phyloP scores from a whole-genome alignment of 495 filamentous ascomycete genomes.

The Aspergillus nanangensis region DNA sequence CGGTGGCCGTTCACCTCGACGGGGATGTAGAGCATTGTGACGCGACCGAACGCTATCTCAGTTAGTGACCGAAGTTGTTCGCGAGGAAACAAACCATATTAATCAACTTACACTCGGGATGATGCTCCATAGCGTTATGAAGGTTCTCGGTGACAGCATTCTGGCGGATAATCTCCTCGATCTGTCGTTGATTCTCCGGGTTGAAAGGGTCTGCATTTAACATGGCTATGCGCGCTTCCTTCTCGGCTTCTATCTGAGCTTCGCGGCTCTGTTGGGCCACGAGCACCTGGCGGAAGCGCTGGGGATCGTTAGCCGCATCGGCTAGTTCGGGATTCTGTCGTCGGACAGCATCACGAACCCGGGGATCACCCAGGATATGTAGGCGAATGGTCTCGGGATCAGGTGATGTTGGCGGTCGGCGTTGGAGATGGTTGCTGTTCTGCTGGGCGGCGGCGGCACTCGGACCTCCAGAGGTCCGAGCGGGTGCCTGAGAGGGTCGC shows the following conservation, averaged over 20 bases:
- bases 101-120: constrained; percentile 77
- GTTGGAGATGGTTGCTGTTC: constrained; percentile 37
- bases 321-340: constrained; percentile 70
- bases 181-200: constrained; percentile 81
- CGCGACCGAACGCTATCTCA: constrained; percentile 76
- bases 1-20: constrained; percentile 89
- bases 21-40: constrained; percentile 94
- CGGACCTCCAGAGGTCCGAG: constrained; percentile 16
- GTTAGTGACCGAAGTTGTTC: background rate
- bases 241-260: constrained; percentile 62
- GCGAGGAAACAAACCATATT: background rate
- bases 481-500: constrained; percentile 15
- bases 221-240: constrained; percentile 71
- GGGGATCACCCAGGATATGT: constrained; percentile 76
- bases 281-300: constrained; percentile 67
- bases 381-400: constrained; percentile 83
- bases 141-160: constrained; percentile 90
- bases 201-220: constrained; percentile 93
- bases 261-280: constrained; percentile 62
- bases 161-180: constrained; percentile 94
- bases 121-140: constrained; percentile 92
- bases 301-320: constrained; percentile 70
- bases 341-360: constrained; percentile 61
- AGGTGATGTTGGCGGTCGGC: constrained; percentile 33
- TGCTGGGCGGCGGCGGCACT: constrained; percentile 32